A percentile compares a stretch with the other conserved stretches of the same genome.
These are phyloP conservation scores for Erythrophleum fordii DNA, from an alignment of 306 rosid genomes.

Conservation along the genomic window DNA sequence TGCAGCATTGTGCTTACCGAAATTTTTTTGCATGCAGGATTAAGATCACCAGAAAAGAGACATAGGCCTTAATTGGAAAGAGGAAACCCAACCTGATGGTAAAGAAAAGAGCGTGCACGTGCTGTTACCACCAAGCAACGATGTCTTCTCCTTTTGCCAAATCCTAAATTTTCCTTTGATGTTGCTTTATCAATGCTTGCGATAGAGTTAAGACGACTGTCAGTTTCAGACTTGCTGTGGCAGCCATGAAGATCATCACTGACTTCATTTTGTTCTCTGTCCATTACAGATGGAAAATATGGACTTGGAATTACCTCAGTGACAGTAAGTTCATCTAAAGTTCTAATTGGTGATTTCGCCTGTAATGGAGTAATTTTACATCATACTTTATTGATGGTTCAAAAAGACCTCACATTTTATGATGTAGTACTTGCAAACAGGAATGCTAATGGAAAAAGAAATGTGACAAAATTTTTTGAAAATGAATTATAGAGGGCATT, in stretches of 20 bases:
- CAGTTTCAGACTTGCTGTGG: slow-evolving; percentile 40
- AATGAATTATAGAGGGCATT: slow-evolving; percentile 24
- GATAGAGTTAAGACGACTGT: slow-evolving; percentile 34
- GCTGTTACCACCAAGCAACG: slow-evolving; percentile 78
- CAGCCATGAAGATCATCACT: slow-evolving; percentile 38
- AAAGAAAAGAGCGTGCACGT: slow-evolving; percentile 86
- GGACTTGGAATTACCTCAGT: slow-evolving; percentile 68
- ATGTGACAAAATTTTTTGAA: background rate
- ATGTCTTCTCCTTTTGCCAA: slow-evolving; percentile 75
- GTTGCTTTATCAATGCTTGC: slow-evolving; percentile 28
- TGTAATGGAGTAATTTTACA: slow-evolving; percentile 41
- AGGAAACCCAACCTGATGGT: slow-evolving; percentile 79
- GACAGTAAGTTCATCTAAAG: slow-evolving; percentile 82
- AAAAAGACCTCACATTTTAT: slow-evolving; percentile 21
- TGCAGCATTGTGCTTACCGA: no score
- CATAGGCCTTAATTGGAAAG: slow-evolving; percentile 5
- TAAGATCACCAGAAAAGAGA: slow-evolving; percentile 15
- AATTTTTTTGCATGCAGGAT: background rate
- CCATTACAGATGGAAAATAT: slow-evolving; percentile 69
- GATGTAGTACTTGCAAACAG: slow-evolving; percentile 25
- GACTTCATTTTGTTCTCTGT: slow-evolving; percentile 53
- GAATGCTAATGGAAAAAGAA: slow-evolving; percentile 4
- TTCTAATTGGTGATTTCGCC: slow-evolving; percentile 93
- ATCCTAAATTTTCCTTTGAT: slow-evolving; percentile 54
- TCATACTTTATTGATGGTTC: slow-evolving; percentile 29